Conservation (phyloP, 192 early-diverging fungal species). For the Radiomyces spectabilis region DNA sequence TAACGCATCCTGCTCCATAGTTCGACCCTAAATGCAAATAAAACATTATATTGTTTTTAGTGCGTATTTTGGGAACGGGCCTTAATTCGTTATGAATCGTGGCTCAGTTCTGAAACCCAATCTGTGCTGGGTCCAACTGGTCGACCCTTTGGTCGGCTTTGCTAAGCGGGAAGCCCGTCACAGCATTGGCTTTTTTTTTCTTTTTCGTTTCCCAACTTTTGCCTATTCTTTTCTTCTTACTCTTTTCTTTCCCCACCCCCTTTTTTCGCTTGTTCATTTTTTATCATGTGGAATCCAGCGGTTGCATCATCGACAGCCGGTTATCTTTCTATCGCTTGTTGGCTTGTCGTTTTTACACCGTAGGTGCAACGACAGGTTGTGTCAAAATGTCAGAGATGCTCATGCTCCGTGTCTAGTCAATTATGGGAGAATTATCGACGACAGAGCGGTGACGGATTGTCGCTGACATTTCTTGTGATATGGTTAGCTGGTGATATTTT, state of each 20-base stretch:
- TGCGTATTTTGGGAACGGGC: no score
- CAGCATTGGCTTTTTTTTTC: slow-evolving; percentile 4
- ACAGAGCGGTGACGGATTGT: slow-evolving; percentile 71
- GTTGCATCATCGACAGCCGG: slow-evolving; percentile 46
- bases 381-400: neutral
- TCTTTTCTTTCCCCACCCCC: neutral
- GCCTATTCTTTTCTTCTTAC: neutral
- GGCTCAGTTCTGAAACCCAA: no score
- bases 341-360: slow-evolving; percentile 81
- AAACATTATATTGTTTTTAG: no score
- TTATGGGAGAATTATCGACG: slow-evolving; percentile 70
- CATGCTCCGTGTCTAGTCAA: slow-evolving; percentile 39
- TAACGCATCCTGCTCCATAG: no score
- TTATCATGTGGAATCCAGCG: slow-evolving; percentile 3
- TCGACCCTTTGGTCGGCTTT: no score
- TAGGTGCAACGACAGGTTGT: slow-evolving; percentile 28
- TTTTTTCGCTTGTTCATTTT: neutral
- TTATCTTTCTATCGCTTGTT: slow-evolving; percentile 63
- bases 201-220: slow-evolving; percentile 2
- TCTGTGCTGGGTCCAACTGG: no score
- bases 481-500: slow-evolving; percentile 78
- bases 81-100: no score
- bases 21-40: no score
- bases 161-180: neutral
- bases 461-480: slow-evolving; percentile 59